phyloP scores from a whole-genome alignment of 2,329 filamentous ascomycete species.

The Samsoniella hepiali region DNA sequence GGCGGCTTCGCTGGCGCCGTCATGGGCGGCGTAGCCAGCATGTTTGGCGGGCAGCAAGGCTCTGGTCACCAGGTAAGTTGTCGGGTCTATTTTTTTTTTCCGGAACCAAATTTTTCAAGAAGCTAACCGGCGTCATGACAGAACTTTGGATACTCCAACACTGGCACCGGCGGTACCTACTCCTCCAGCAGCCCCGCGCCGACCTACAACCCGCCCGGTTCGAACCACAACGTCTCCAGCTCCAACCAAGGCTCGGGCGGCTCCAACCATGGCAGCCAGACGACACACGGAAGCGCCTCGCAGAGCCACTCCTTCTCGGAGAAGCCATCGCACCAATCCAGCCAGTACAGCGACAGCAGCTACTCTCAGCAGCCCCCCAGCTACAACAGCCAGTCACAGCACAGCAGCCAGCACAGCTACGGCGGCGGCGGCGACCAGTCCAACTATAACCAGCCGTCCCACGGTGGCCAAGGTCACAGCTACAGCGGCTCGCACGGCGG shows the following conservation, averaged over 20 bases:
- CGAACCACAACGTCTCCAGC: conserved; percentile 26
- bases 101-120: conserved; percentile 18
- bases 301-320: conserved; percentile 23
- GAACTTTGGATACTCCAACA: conserved; percentile 62
- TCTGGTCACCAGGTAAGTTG: conserved; percentile 32
- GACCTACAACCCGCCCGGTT: conserved; percentile 37
- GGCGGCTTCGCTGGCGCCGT: conserved; percentile 51
- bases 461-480: conserved; percentile 11
- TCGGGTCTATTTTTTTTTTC: conserved; percentile 22
- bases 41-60: conserved; percentile 47
- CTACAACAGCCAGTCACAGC: conserved; percentile 22
- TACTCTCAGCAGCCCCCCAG: conserved; percentile 26
- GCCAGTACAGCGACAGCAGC: conserved; percentile 21
- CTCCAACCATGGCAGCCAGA: conserved; percentile 19
- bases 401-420: conserved; percentile 27
- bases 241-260: background rate
- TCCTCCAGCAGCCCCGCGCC: conserved; percentile 61
- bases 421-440: conserved; percentile 21
- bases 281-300: conserved; percentile 21
- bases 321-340: conserved; percentile 19
- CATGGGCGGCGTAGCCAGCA: conserved; percentile 54
- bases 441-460: background rate
- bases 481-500: conserved; percentile 5
- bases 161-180: conserved; percentile 54
- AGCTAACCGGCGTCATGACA: conserved; percentile 39